These are phyloP conservation scores for Grigorovia yakushimaensis DNA, from an alignment of 805 yeast genomes.

Conservation along the genomic window DNA sequence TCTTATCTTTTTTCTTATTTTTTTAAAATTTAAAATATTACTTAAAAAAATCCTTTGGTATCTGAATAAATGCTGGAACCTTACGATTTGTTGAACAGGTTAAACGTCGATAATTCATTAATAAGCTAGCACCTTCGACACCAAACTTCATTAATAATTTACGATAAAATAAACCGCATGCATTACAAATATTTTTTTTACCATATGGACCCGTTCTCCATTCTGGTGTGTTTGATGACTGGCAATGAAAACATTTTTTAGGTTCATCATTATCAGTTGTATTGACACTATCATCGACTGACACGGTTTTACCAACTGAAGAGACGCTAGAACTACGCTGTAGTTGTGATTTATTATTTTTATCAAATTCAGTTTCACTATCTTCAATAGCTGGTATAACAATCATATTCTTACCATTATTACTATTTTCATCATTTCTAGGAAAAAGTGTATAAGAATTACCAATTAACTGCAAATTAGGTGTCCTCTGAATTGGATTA, in stretches of 20 bases:
- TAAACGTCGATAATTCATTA: conserved; percentile 3
- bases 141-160: conserved; percentile 3
- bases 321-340: neutral
- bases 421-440: neutral
- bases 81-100: conserved; percentile 1
- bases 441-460: conserved; percentile 1
- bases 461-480: neutral
- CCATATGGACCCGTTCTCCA: conserved; percentile 7
- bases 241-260: conserved; percentile 61
- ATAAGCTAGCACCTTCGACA: neutral
- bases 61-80: conserved; percentile 1
- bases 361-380: neutral
- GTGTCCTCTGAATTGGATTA: neutral
- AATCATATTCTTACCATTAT: neutral
- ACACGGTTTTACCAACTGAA: neutral
- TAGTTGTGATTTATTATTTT: neutral
- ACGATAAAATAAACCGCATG: conserved; percentile 4
- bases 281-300: neutral
- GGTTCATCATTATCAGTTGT: neutral
- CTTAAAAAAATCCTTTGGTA: neutral
- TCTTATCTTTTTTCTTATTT: neutral
- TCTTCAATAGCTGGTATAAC: conserved; percentile 1
- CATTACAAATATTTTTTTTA: conserved; percentile 3
- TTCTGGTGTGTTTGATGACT: conserved; percentile 31
- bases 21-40: neutral